Evolutionary conservation across 2,329 filamentous ascomycete species (phyloP).

Genomic region (Pseudogymnoascus sp.): DNA sequence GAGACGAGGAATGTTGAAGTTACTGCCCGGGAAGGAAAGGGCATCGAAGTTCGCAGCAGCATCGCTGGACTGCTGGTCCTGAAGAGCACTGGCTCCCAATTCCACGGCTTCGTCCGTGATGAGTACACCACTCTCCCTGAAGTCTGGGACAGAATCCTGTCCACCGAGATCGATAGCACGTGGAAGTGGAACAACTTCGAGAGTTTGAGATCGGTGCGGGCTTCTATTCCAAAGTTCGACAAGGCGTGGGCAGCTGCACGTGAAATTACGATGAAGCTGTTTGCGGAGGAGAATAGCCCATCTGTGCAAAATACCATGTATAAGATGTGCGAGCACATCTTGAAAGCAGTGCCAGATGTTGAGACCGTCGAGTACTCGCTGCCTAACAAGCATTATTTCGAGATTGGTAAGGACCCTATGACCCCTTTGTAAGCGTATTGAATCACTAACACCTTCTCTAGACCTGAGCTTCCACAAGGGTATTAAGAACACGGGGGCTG

Average conservation of each 20-base stretch:
- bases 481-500: conserved; percentile 86
- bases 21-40: conserved; percentile 56
- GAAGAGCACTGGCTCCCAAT: conserved; percentile 93
- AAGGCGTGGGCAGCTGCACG: conserved; percentile 70
- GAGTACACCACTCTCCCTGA: conserved; percentile 88
- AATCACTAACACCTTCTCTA: conserved; percentile 31
- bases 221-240: conserved; percentile 62
- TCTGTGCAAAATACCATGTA: conserved; percentile 98
- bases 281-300: conserved; percentile 82
- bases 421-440: conserved; percentile 10
- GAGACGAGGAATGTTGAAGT: conserved; percentile 82
- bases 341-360: conserved; percentile 65
- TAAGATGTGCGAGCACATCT: conserved; percentile 88
- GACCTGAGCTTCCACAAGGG: conserved; percentile 97
- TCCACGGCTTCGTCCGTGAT: conserved; percentile 88
- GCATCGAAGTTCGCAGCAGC: conserved; percentile 68
- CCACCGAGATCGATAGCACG: conserved; percentile 78
- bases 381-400: conserved; percentile 98
- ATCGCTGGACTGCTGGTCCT: conserved; percentile 80
- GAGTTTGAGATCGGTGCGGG: conserved; percentile 58
- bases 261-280: conserved; percentile 80
- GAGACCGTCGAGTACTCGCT: conserved; percentile 72
- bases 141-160: conserved; percentile 91
- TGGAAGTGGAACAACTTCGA: conserved; percentile 80
- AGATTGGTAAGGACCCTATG: conserved; percentile 60